phyloP scores from a whole-genome alignment of 1,284 basidiomycete species.

The Fomitiporia mediterranea region DNA sequence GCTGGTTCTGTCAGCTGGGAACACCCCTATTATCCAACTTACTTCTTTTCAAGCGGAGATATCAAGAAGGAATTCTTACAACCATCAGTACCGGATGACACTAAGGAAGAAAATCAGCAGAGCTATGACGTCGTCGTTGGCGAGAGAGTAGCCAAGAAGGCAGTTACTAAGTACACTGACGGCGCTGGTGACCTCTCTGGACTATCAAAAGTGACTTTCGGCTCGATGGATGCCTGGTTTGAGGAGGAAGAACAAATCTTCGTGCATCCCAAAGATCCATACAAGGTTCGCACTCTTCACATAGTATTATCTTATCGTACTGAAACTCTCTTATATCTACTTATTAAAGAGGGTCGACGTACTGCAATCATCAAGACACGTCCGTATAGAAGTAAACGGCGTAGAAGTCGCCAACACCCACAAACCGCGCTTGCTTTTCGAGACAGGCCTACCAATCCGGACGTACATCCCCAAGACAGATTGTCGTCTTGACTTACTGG shows the following conservation, averaged over 20 bases:
- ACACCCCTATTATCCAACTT: constrained; percentile 46
- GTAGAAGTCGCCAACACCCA: constrained; percentile 57
- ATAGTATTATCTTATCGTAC: neutral
- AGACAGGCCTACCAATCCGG: constrained; percentile 51
- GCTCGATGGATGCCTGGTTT: constrained; percentile 56
- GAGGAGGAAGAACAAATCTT: constrained; percentile 62
- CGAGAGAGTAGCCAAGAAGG: constrained; percentile 33
- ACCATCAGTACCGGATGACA: constrained; percentile 28
- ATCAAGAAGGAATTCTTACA: constrained; percentile 38
- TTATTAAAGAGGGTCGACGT: constrained; percentile 52
- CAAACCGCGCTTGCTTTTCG: constrained; percentile 50
- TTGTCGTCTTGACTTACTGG: constrained; percentile 46
- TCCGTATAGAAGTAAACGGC: constrained; percentile 56
- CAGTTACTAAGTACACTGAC: constrained; percentile 39
- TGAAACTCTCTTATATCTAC: neutral
- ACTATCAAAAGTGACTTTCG: constrained; percentile 46
- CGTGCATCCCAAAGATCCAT: constrained; percentile 61
- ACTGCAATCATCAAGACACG: constrained; percentile 52
- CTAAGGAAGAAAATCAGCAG: constrained; percentile 26
- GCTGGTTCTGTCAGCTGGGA: constrained; percentile 44
- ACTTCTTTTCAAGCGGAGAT: constrained; percentile 47
- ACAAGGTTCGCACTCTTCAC: constrained; percentile 45
- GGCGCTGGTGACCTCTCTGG: constrained; percentile 38
- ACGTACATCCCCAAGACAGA: constrained; percentile 60
- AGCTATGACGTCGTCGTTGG: constrained; percentile 47